Percentiles rank a stretch among this genome's conserved stretches.
Evolutionary conservation across 2,329 filamentous ascomycete genomes (phyloP).

Genomic region (Fusarium euwallaceae): DNA sequence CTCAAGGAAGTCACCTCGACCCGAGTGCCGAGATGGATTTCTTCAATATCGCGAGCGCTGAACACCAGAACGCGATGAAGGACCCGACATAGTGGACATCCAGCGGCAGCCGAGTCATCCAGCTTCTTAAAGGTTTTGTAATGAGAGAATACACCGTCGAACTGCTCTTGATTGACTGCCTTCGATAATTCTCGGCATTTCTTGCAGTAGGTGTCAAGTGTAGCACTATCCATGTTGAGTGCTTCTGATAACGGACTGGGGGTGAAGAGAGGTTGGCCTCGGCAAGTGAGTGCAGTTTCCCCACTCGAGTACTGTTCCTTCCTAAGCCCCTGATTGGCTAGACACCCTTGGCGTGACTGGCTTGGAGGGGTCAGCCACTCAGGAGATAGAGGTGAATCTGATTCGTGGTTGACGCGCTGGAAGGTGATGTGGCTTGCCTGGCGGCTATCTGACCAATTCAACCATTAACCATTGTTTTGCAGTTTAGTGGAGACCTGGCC

Average conservation of each 20-base stretch:
- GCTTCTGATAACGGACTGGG: background rate
- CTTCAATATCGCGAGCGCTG: background rate
- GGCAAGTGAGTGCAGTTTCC: background rate
- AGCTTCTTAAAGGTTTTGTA: background rate
- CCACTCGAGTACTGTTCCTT: too few species aligned
- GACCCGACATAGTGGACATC: background rate
- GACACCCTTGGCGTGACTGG: too few species aligned
- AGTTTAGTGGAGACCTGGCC: too few species aligned
- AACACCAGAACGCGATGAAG: background rate
- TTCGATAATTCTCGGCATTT: background rate
- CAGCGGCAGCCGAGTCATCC: background rate
- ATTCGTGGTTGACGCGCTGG: too few species aligned
- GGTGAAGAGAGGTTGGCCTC: background rate
- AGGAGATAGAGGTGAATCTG: too few species aligned
- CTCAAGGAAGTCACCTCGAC: background rate
- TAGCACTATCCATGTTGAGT: background rate
- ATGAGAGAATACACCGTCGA: background rate
- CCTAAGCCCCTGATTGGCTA: too few species aligned
- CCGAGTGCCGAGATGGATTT: background rate
- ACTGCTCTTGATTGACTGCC: background rate
- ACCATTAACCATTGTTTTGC: too few species aligned
- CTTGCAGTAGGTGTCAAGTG: background rate
- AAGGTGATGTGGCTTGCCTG: too few species aligned
- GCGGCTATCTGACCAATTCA: too few species aligned
- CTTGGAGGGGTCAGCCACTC: too few species aligned